Evolutionary conservation across 1,284 basidiomycete genomes (phyloP).

Genomic region (Ceratobasidium sp.): DNA sequence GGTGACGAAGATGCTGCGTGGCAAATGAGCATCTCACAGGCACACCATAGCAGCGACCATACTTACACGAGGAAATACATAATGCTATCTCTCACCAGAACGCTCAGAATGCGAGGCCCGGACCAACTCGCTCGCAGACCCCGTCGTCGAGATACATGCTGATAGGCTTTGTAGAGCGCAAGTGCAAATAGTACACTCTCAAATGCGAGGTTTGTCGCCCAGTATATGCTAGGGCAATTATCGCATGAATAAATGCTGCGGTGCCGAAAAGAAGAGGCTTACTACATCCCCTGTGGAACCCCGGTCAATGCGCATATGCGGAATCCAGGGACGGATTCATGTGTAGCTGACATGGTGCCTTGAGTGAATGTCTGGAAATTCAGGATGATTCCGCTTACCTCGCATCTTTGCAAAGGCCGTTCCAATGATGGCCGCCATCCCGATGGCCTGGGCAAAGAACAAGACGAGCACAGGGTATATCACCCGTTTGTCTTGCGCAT

Average conservation of each 20-base stretch:
- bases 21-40: not conserved
- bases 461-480: conserved; percentile 16
- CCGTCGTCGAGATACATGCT: conserved; percentile 8
- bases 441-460: conserved; percentile 34
- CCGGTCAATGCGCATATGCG: conserved; percentile 17
- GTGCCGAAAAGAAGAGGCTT: not conserved
- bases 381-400: conserved; percentile 25
- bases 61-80: conserved; percentile 36
- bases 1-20: conserved; percentile 31
- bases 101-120: conserved; percentile 30
- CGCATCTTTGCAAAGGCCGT: conserved; percentile 7
- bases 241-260: not conserved
- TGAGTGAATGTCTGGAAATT: not conserved
- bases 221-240: conserved; percentile 27
- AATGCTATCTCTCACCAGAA: conserved; percentile 33
- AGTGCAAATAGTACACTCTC: conserved; percentile 22
- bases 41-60: no score
- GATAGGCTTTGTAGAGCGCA: conserved; percentile 30
- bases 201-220: conserved; percentile 32
- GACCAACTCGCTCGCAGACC: conserved; percentile 25
- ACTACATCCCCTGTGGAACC: conserved; percentile 26
- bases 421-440: conserved; percentile 36
- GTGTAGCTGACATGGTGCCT: conserved; percentile 4
- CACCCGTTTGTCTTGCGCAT: conserved; percentile 33
- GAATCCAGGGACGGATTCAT: conserved; percentile 28